Evolutionary conservation across 1,284 basidiomycete species (phyloP).

Genomic region (Apiotrichum siamense): DNA sequence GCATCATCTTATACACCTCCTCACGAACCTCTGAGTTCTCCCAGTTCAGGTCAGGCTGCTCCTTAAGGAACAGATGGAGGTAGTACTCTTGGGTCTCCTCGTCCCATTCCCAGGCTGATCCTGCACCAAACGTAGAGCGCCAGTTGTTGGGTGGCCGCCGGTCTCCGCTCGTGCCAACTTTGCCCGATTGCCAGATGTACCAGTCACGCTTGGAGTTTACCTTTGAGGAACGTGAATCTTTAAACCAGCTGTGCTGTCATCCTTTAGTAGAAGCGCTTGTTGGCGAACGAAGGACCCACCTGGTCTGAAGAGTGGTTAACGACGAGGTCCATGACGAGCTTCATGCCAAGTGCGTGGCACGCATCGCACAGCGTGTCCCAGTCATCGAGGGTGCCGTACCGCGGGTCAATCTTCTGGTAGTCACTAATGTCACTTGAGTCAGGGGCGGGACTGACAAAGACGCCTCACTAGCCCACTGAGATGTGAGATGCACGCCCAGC

Average conservation of each 20-base stretch:
- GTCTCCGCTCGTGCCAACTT: conserved; percentile 36
- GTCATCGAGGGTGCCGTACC: conserved; percentile 49
- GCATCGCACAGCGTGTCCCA: conserved; percentile 44
- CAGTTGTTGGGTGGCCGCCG: conserved; percentile 50
- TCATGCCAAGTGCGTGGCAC: conserved; percentile 44
- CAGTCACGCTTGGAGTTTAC: conserved; percentile 49
- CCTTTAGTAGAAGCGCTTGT: not conserved
- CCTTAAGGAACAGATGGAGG: conserved; percentile 44
- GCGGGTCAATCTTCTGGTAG: conserved; percentile 47
- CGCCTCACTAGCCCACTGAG: conserved; percentile 1
- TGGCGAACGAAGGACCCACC: conserved; percentile 17
- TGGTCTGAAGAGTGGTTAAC: conserved; percentile 47
- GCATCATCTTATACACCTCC: conserved; percentile 46
- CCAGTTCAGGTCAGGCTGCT: conserved; percentile 46
- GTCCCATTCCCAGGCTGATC: conserved; percentile 49
- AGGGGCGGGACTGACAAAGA: not conserved
- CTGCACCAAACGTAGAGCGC: conserved; percentile 46
- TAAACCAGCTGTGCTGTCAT: conserved; percentile 22
- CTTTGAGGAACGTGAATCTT: conserved; percentile 44
- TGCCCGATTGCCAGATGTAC: conserved; percentile 49
- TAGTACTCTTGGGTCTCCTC: conserved; percentile 47
- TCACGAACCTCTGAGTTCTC: conserved; percentile 41
- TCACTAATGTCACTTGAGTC: conserved; percentile 34
- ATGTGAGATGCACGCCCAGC: not conserved
- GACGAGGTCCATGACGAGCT: conserved; percentile 50